Evolutionary conservation across 805 yeast genomes (phyloP), one percentile per base, ranked within the genome.

Genomic region (Candida ficus): DNA sequence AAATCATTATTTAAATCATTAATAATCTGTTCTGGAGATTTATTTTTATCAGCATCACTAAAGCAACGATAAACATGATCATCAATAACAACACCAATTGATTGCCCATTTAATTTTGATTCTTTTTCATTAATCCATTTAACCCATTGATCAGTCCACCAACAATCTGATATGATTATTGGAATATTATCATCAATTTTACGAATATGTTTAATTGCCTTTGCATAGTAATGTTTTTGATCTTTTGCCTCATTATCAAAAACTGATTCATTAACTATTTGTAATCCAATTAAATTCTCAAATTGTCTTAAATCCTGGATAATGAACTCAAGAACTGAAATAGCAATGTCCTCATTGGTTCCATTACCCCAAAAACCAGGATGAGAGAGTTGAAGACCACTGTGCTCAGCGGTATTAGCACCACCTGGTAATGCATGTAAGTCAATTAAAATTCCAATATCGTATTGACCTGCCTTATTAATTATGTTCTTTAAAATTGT

Each of bases 381-480:
- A 32, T 65, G 56, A 3, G 71, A 72, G 34, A 79, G 66, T 38
- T 63, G 42, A 38, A 78, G 80, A 9, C 98, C 98, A 50, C 91
- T 79, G 59, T 90, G 97, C 36, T 81, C 86, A 25, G 80, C 83
- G 1, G 78, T 73, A 55, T 93, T 91, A 19, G 97, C 97, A 28
- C 97, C 97, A 12, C 87, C 88, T 5, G 97, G 97, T 9, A 91
- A 61, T 0, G 84, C 97, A 62, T 93, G 98, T 32, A 91, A 53
- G 61, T 91, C 98, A 13, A 91, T 73, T 39, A 91, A 53, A 1
- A 91, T 79, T 11, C 88, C 83, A 43, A 91, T 91, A 23, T 73
- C 68, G 50, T 78, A 61, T 16, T 67, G 45, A 0, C 57, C 71
- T 2, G 97, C 97, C 38, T 67, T 73, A 33, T 70, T 67, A 31